A percentile compares a stretch with the other conserved stretches of the same genome.
Evolutionary conservation across 352 stramenopile species (phyloP).

Genomic region (Sclerospora graminicola): DNA sequence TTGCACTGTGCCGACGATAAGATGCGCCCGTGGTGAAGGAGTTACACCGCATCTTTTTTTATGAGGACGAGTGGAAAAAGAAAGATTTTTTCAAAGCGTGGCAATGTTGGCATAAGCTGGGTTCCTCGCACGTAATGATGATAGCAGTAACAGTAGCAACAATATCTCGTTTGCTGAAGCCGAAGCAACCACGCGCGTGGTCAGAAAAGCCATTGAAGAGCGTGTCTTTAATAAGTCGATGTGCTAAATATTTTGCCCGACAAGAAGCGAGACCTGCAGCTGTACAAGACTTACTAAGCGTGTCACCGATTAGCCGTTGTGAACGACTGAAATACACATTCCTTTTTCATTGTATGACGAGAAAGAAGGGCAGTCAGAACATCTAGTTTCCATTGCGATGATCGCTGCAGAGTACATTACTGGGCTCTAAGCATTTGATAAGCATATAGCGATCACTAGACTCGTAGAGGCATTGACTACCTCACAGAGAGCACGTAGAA

Average conservation of each 20-base stretch:
- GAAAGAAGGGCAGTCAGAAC: constrained; percentile 77
- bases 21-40: constrained; percentile 41
- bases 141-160: constrained; percentile 21
- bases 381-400: too few species aligned
- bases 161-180: constrained; percentile 40
- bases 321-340: too few species aligned
- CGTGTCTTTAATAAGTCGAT: constrained; percentile 57
- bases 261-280: too few species aligned
- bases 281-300: constrained; percentile 61
- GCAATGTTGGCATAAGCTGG: too few species aligned
- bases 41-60: constrained; percentile 50
- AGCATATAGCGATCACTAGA: too few species aligned
- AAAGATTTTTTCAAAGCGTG: too few species aligned
- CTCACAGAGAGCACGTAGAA: too few species aligned
- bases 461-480: too few species aligned
- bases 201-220: constrained; percentile 47
- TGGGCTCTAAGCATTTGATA: too few species aligned
- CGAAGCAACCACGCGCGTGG: too few species aligned
- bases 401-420: too few species aligned
- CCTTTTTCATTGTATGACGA: constrained; percentile 52
- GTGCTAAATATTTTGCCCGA: constrained; percentile 54
- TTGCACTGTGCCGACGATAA: constrained; percentile 31
- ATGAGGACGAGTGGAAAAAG: too few species aligned
- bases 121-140: constrained; percentile 35
- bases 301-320: constrained; percentile 60